Conservation (phyloP, 768 basidiomycete genomes). For the Gloeopeniophorella convolvens region DNA sequence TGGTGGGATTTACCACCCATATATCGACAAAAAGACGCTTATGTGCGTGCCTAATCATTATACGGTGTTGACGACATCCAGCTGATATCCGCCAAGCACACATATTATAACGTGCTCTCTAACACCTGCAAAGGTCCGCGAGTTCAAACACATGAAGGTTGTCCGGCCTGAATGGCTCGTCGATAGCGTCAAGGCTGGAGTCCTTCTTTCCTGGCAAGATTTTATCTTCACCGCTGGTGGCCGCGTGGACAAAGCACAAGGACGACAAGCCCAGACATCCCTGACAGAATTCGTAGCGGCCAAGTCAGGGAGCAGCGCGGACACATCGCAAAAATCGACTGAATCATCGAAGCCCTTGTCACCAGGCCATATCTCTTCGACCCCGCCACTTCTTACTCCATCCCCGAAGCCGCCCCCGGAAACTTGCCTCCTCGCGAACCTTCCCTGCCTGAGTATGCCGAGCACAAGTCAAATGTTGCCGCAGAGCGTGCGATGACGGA, state of each 20-base stretch:
- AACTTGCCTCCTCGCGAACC: constrained; percentile 36
- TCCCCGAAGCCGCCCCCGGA: constrained; percentile 40
- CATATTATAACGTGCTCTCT: constrained; percentile 90
- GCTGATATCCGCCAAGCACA: constrained; percentile 42
- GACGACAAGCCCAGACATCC: constrained; percentile 34
- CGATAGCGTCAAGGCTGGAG: constrained; percentile 62
- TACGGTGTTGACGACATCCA: background rate
- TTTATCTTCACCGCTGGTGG: constrained; percentile 54
- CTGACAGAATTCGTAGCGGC: constrained; percentile 24
- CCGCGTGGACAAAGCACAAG: constrained; percentile 45
- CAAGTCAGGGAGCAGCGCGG: constrained; percentile 8
- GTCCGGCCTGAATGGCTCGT: constrained; percentile 85
- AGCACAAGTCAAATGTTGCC: constrained; percentile 57
- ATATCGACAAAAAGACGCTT: constrained; percentile 69
- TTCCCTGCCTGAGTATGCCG: constrained; percentile 58
- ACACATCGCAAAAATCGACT: too few relatives aligned
- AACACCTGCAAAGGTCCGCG: constrained; percentile 82
- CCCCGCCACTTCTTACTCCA: constrained; percentile 14
- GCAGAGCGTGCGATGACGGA: constrained; percentile 78
- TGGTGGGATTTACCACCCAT: constrained; percentile 80
- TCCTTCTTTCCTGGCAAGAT: constrained; percentile 73
- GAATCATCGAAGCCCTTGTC: background rate
- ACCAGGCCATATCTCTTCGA: background rate
- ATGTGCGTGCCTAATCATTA: constrained; percentile 46
- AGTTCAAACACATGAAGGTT: constrained; percentile 88